Evolutionary conservation across 176 grass and related monocot genomes (phyloP).

Genomic region (Avena sativa): DNA sequence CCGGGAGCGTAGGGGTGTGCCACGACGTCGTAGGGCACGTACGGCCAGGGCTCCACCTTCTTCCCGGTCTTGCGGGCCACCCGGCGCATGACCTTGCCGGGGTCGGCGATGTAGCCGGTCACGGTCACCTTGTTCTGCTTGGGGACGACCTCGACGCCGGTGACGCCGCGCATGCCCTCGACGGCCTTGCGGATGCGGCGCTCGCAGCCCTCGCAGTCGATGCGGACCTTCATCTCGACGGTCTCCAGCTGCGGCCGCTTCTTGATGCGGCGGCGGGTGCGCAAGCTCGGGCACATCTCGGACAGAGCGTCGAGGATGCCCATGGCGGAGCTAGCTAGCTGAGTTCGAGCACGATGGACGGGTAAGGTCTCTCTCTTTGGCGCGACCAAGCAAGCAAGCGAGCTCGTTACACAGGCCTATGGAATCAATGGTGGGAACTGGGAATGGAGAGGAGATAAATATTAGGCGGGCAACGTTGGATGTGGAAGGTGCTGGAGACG

Average conservation of each 20-base stretch:
- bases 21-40: background rate
- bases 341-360: no score
- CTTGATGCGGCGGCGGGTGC: background rate
- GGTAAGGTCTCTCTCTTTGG: no score
- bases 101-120: background rate
- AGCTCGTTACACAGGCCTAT: no score
- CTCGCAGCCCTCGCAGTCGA: conserved; percentile 6
- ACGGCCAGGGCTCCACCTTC: background rate
- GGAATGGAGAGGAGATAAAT: no score
- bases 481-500: no score
- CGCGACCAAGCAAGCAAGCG: no score
- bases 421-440: no score
- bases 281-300: background rate
- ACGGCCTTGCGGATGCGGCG: background rate
- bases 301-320: background rate
- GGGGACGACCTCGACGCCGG: background rate
- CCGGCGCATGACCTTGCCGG: background rate
- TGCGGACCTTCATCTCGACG: background rate
- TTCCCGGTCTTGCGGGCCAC: background rate
- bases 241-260: background rate
- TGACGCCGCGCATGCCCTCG: background rate
- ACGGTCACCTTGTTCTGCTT: background rate
- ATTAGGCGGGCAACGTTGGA: no score
- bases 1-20: background rate
- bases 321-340: background rate